These are phyloP conservation scores for Buddleja alternifolia DNA, from an alignment of 257 asterid genomes.

Conservation along the genomic window DNA sequence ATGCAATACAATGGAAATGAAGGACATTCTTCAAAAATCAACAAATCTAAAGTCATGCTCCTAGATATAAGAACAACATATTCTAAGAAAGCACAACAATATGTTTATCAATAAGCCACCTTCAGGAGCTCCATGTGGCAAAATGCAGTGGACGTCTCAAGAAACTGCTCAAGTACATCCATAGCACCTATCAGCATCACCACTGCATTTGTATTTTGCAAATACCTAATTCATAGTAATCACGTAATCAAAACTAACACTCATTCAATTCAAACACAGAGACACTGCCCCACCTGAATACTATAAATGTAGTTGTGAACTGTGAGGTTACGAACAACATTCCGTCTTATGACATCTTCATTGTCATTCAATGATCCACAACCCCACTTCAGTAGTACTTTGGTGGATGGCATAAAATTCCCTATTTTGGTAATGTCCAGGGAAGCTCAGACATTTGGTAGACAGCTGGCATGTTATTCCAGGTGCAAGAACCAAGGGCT, in stretches of 20 bases:
- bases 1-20: not conserved
- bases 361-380: no score
- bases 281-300: no score
- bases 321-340: no score
- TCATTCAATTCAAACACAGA: no score
- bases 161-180: no score
- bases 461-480: slow-evolving; percentile 54
- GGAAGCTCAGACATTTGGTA: slow-evolving; percentile 47
- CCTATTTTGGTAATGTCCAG: slow-evolving; percentile 22
- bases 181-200: not conserved
- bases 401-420: no score
- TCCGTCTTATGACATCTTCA: no score
- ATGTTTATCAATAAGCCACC: not conserved
- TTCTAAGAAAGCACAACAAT: slow-evolving; percentile 3
- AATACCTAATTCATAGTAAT: slow-evolving; percentile 21
- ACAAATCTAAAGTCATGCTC: not conserved
- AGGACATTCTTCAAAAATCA: slow-evolving; percentile 11
- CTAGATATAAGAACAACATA: slow-evolving; percentile 8
- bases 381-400: no score
- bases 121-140: not conserved
- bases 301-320: no score
- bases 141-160: slow-evolving; percentile 18
- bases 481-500: slow-evolving; percentile 38
- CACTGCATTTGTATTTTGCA: slow-evolving; percentile 28
- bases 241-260: not conserved